Base-by-base conservation (phyloP, 129 eudicot species). In the Solidago caesia region DNA sequence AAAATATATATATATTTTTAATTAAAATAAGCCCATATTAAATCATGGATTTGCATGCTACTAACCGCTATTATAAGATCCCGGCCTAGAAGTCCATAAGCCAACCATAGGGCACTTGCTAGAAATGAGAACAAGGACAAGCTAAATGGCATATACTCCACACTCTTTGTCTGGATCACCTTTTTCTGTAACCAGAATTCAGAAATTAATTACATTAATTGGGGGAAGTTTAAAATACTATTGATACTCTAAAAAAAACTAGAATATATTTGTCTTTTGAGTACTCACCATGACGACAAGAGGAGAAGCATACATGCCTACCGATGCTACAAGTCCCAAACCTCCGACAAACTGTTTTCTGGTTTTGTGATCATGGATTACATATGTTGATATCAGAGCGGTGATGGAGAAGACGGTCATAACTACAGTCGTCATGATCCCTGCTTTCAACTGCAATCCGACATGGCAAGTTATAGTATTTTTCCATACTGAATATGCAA, bases 61-160 rank as follows among this genome's bases (percentile, higher is more conserved):
- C 94, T 61, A 71, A 92, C 97, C 86, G 89, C 82, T 3, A 92
- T 82, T 15, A 92, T 71, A 48, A 85, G 77, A 81, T 92, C 96
- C 44, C 75, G 85, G 70, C 93, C 83, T 25, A 92, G 79, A 64
- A 92, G 85, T 64, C 97, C 98, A 72, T 92, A 92, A 12, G 87
- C 90, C 94, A 89, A 44, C 98, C 98, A 87, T 66, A 89, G 84
- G 11, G 79, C 59, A 77, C 95, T 89, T 3, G 95, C 88, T 8
- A 92, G 85, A 67, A 92, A 89, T 0, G 98, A 89, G 85, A 87
- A 92, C 42, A 92, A 79, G 8, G 98, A 92, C 76, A 92, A 73
- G 84, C 85, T 76, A 79, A 89, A 92, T 61, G 98, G 98, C 98
- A 92, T 92, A 77, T 44, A 89, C 73, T 92, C 90, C 70, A 89